Base-by-base conservation (phyloP, 2,329 filamentous ascomycete genomes). In the Zymoseptoria ardabiliae region DNA sequence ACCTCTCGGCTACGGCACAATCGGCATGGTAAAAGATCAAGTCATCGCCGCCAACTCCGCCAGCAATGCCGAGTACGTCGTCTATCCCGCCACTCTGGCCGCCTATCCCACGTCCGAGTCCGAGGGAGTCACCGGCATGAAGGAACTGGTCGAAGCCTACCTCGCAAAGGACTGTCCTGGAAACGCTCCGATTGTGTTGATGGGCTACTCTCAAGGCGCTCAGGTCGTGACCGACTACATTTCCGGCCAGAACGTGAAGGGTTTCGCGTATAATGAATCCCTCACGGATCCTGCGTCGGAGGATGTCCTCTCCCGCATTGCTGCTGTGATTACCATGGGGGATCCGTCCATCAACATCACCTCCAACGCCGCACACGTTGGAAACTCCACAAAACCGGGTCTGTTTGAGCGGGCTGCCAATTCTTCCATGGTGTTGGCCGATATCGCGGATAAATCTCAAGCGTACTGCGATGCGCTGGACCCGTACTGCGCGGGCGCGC, bases 151-250 rank as follows among this genome's bases (percentile, higher is more conserved):
- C 23, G 56, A 60, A 30, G 53, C 51, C 21, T 66, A 58, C 56
- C 25, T 63, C 13, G 52, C 55, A 21, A 55, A 63, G 30, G 55
- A 60, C 23, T 67, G 65, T 49, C 57, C 62, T 13, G 58, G 48
- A 8, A 19, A 22, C 13, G 25, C 55, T 10, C 62, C 62, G 2
- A 52, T 67, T 3, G 61, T 66, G 0, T 28, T 66, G 3, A 65
- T 63, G 59, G 65, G 65, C 13, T 66, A 66, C 50, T 66, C 64
- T 6, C 65, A 68, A 56, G 65, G 65, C n/a, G 63, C 63, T 4
- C 64, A 66, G 49, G 63, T 68, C 20, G 53, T 59, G 1, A 49
- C 56, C 35, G 61, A 68, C 45, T 58, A 59, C 21, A 54, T 65
- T 22, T 58, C 58, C 9, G 64, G 64, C 11, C 64, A 65, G 28